Evolutionary conservation across 2,329 filamentous ascomycete genomes (phyloP), one percentile per base, ranked within the genome.

Genomic region (Cordyceps tenuipes): DNA sequence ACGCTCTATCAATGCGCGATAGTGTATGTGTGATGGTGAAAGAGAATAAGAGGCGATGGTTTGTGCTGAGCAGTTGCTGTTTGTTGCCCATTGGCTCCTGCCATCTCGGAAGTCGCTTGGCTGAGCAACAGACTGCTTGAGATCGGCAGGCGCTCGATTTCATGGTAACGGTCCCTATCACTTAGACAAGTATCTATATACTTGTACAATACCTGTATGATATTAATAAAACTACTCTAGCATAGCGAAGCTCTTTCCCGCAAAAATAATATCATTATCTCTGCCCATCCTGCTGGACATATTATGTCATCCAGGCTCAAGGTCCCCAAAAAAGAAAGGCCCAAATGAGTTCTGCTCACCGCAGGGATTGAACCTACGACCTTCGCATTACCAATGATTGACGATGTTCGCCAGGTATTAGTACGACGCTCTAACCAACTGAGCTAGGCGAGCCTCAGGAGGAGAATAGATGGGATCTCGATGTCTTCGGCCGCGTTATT

Each of bases 361-460:
- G 51, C 57, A 60, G 57, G 57, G 50, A 29, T 60, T 60, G 57
- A 60, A 60, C 57, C 57, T 60, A 51, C 57, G 57, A 53, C 57
- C 57, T 60, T 53, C 57, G 57, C 53, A 56, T 56, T 17, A 56
- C 53, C 53, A 56, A 46, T 56, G 21, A 9, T 56, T 10, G 53
- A 44, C 51, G 52, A 36, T 15, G 5, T 17, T 56, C 41, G n/a
- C 19, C 53, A 10, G 43, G 43, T 56, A 56, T 56, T 56, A 56
- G 53, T 56, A 56, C 53, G 53, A 56, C 53, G 53, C 53, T 46
- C 53, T 56, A 54, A 54, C 51, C 51, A 54, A 31, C 51, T 54
- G 51, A 54, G 51, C 51, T 54, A 54, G 36, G 43, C 51, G 51
- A 54, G 51, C 51, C 23, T 13, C 29, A 19, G 39, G 39, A 19